Base-by-base conservation (phyloP, 805 yeast genomes). In the Metschnikowia bowlesiae region DNA sequence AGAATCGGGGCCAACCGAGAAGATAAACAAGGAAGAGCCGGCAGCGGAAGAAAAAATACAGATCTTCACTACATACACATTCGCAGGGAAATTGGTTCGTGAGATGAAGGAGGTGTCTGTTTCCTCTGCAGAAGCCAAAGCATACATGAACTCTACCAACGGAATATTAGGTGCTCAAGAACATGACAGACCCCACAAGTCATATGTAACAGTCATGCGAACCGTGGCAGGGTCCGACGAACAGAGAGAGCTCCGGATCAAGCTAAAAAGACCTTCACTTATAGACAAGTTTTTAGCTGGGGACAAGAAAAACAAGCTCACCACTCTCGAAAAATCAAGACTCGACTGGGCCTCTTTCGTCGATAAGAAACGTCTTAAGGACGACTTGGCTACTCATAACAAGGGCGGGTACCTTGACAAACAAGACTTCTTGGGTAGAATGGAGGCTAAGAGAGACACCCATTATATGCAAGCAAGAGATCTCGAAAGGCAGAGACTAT, bases 301-400 rank as follows among this genome's bases (percentile, higher is more conserved):
- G 13, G 81, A 85, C 55, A 83, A 86, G 57, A 82, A 88, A 32
- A 67, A 57, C 58, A 92, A 89, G 64, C 74, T 94, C 53, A 87
- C 96, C 26, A 94, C 99, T 0, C 72, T 94, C 55, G 98, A 94
- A 64, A 94, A 94, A 68, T 87, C 96, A 1, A 75, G 96, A 54
- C 74, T 94, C 46, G 99, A 94, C 68, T 94, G 98, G 96, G 95
- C 96, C 0, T 82, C 87, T 43, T 90, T 87, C 69, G 97, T 94
- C 31, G 97, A 92, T 68, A 79, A 86, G 56, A 83, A 84, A 55
- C 90, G 90, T 49, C 84, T 94, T 43, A 76, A 80, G 47, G 97
- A 89, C 56, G 99, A 94, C 54, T 78, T 94, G 62, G 78, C 76
- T 44, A 77, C 80, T 50, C 86, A 85, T 62, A 91, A 90, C 64